These are phyloP conservation scores for Wickerhamomyces mucosus DNA, from an alignment of 805 yeast genomes.

Conservation along the genomic window DNA sequence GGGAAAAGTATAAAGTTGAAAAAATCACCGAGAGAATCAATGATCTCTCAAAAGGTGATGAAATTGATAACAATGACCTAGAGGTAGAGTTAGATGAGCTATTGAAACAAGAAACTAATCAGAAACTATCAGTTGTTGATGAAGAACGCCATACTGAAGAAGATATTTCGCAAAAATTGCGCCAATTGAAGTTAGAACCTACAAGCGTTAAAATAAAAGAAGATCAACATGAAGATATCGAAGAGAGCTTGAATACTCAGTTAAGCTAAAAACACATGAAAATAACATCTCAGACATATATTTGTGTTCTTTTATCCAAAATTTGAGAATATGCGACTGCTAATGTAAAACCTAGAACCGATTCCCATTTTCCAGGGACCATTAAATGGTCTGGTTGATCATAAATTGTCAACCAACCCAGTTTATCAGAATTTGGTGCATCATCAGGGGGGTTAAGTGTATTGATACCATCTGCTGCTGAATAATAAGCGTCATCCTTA, in stretches of 20 bases:
- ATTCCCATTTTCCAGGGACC: constrained; percentile 41
- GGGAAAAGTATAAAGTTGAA: constrained; percentile 27
- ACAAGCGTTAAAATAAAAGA: constrained; percentile 2
- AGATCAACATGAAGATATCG: constrained; percentile 1
- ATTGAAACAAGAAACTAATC: constrained; percentile 8
- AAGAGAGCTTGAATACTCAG: constrained; percentile 2
- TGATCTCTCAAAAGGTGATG: constrained; percentile 19
- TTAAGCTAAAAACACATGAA: neutral
- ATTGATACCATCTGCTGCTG: constrained; percentile 48
- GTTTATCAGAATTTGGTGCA: constrained; percentile 46
- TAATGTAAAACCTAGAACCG: constrained; percentile 41
- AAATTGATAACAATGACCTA: no score
- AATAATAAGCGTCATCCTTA: constrained; percentile 10
- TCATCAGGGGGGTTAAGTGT: constrained; percentile 44
- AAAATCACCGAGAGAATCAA: constrained; percentile 24
- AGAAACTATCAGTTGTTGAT: no score
- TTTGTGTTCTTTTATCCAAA: constrained; percentile 16
- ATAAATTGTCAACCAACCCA: constrained; percentile 59
- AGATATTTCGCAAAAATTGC: constrained; percentile 16
- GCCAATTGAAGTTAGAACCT: constrained; percentile 17
- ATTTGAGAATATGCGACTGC: constrained; percentile 37
- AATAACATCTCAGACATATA: neutral
- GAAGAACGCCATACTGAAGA: constrained; percentile 7
- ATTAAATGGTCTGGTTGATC: constrained; percentile 29
- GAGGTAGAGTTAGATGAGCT: constrained; percentile 27